Evolutionary conservation across 1,139 yeast genomes (phyloP), one percentile per base, ranked within the genome.

Genomic region (Saccharomyces pastorianus): DNA sequence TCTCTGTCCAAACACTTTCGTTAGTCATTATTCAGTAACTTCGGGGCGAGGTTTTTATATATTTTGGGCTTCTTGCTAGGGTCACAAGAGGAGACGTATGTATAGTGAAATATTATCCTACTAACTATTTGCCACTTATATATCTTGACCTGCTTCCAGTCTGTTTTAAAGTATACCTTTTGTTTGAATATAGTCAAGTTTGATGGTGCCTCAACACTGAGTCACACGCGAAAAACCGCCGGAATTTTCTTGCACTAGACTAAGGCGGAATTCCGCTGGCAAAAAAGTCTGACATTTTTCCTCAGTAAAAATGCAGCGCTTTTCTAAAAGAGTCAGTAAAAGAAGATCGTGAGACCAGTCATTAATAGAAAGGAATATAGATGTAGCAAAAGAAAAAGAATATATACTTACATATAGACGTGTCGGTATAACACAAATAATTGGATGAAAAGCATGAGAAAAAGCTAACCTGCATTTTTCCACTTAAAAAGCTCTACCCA

Each of bases 401-500:
- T 17, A 38, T 17, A 17, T 11, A 8, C 4, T 7, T 20, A 17
- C 4, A 38, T 17, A 8, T 20, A 38, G 25, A 38, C 26, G 23
- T 20, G 3, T 20, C 23, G 3, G 3, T 20, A 20, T 3, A 20
- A 20, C 23, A 20, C 3, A 3, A 4, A 20, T 20, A 20, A 4
- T 20, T 20, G 23, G 23, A 20, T 4, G 23, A 20, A 20, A 20
- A 20, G 3, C 23, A 4, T 20, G 3, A 32, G 14, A 3, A n/a
- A 32, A 3, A 32, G 6, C 17, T 4, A 7, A 20, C 23, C 23
- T 7, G n/a, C 9, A 9, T 7, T 9, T 38, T 38, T 17, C 17
- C 32, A 42, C 34, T 66, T 78, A 78, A 63, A 89, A 87, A 67
- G 96, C 95, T 66, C 74, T 79, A 76, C 78, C 79, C 72, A 91